Percentiles rank a stretch among this genome's conserved stretches.
These are phyloP conservation scores for Blastocystis sp. DNA, from an alignment of 352 stramenopile species.

Conservation along the genomic window DNA sequence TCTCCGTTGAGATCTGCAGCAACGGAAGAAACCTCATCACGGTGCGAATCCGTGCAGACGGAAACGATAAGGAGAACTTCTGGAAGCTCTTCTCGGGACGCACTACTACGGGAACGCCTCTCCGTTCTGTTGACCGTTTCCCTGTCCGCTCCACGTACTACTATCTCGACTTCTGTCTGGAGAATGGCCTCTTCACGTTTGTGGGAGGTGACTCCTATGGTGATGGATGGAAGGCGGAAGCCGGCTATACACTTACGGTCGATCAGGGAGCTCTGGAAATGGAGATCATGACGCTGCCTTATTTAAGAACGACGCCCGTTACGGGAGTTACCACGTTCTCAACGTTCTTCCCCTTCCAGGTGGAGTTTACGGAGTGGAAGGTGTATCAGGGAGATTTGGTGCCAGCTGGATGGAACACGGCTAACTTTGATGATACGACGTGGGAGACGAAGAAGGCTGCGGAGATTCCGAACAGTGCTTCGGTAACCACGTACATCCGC, in stretches of 20 bases:
- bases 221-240: not conserved
- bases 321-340: constrained; percentile 28
- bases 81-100: not conserved
- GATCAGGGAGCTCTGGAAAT: not conserved
- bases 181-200: not conserved
- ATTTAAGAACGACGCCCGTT: not conserved
- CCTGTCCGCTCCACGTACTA: not conserved
- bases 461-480: not conserved
- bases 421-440: not conserved
- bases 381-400: not conserved
- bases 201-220: not conserved
- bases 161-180: constrained; percentile 2
- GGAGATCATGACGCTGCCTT: not conserved
- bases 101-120: not conserved
- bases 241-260: not conserved
- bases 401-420: not conserved
- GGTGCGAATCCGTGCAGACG: not conserved
- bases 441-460: not conserved
- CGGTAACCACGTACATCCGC: not conserved
- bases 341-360: not conserved
- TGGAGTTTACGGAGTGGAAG: not conserved
- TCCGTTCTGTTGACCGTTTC: not conserved
- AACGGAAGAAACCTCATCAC: not conserved
- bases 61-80: not conserved
- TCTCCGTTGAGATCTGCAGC: not conserved